Percentiles rank a stretch among this genome's conserved stretches.
These are phyloP conservation scores for Amanita molliuscula DNA, from an alignment of 768 basidiomycete genomes.

Conservation along the genomic window DNA sequence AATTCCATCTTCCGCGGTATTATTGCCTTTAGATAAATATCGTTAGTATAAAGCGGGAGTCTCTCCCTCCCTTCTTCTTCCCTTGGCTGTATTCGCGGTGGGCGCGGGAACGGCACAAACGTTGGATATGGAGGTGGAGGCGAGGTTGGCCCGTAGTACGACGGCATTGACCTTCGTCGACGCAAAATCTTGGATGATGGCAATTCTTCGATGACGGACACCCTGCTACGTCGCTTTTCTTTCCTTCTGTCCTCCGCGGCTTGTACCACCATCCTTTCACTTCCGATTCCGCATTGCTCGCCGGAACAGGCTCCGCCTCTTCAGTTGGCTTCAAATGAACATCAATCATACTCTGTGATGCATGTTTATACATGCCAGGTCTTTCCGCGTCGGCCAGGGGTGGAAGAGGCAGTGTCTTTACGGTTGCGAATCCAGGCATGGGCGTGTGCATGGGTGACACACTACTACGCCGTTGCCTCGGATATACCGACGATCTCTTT, in stretches of 20 bases:
- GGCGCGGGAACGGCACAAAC: constrained; percentile 13
- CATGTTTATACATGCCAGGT: constrained; percentile 45
- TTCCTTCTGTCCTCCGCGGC: constrained; percentile 7
- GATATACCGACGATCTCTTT: neutral
- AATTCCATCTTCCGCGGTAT: constrained; percentile 96
- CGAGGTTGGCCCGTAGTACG: constrained; percentile 40
- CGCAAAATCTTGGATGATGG: constrained; percentile 30
- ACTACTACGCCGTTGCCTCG: neutral
- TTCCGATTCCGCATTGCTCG: constrained; percentile 9
- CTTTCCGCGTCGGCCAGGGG: constrained; percentile 3
- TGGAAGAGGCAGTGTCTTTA: constrained; percentile 2
- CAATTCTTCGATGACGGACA: constrained; percentile 22
- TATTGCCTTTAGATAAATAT: constrained; percentile 67
- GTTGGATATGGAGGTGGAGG: constrained; percentile 63
- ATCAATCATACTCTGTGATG: constrained; percentile 58
- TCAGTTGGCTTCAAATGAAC: constrained; percentile 26
- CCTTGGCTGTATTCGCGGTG: constrained; percentile 30
- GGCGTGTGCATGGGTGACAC: neutral
- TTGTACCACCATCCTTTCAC: neutral
- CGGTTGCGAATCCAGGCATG: neutral
- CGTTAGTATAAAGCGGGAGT: constrained; percentile 76
- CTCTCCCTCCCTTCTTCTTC: constrained; percentile 82
- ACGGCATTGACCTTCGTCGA: constrained; percentile 64
- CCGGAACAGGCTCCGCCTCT: constrained; percentile 10
- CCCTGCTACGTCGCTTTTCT: constrained; percentile 21